These are phyloP conservation scores for Rhizoctonia solani DNA, from an alignment of 1,284 basidiomycete species.

Conservation along the genomic window DNA sequence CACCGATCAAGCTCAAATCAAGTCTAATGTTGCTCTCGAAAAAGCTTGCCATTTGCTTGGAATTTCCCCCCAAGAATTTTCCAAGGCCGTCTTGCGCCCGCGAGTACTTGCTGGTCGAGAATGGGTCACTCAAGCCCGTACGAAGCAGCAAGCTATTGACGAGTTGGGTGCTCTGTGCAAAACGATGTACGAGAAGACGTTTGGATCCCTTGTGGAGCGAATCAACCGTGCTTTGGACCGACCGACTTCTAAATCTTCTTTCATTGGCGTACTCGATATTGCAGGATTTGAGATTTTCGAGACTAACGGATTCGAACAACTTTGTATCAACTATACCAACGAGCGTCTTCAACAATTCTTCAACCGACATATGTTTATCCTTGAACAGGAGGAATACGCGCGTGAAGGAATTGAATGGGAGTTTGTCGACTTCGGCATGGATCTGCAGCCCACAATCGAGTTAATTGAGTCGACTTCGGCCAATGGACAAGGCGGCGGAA, in stretches of 20 bases:
- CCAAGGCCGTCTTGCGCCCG: slow-evolving; percentile 83
- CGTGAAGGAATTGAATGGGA: slow-evolving; percentile 98
- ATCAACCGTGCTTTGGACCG: slow-evolving; percentile 95
- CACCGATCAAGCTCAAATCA: slow-evolving; percentile 87
- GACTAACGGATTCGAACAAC: slow-evolving; percentile 92
- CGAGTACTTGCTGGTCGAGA: slow-evolving; percentile 93
- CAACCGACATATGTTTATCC: slow-evolving; percentile 99
- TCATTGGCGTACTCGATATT: slow-evolving; percentile 99
- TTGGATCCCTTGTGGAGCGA: slow-evolving; percentile 90
- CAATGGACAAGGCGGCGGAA: slow-evolving; percentile 24
- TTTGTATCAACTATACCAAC: slow-evolving; percentile 99
- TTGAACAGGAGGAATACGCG: slow-evolving; percentile 98
- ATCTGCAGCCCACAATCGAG: slow-evolving; percentile 98
- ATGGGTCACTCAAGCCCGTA: slow-evolving; percentile 94
- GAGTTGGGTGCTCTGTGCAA: slow-evolving; percentile 94
- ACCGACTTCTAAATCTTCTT: slow-evolving; percentile 89
- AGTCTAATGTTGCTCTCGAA: slow-evolving; percentile 80
- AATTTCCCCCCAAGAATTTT: slow-evolving; percentile 88
- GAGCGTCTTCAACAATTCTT: slow-evolving; percentile 97
- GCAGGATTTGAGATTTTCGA: slow-evolving; percentile 98
- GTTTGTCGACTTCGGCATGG: slow-evolving; percentile 97
- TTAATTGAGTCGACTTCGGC: slow-evolving; percentile 84
- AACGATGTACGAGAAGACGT: slow-evolving; percentile 97
- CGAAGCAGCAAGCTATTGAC: slow-evolving; percentile 89
- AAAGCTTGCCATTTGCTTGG: slow-evolving; percentile 93